A percentile compares a stretch with the other conserved stretches of the same genome.
Evolutionary conservation across 2,329 filamentous ascomycete species (phyloP).

Genomic region (Penicillium sp.): DNA sequence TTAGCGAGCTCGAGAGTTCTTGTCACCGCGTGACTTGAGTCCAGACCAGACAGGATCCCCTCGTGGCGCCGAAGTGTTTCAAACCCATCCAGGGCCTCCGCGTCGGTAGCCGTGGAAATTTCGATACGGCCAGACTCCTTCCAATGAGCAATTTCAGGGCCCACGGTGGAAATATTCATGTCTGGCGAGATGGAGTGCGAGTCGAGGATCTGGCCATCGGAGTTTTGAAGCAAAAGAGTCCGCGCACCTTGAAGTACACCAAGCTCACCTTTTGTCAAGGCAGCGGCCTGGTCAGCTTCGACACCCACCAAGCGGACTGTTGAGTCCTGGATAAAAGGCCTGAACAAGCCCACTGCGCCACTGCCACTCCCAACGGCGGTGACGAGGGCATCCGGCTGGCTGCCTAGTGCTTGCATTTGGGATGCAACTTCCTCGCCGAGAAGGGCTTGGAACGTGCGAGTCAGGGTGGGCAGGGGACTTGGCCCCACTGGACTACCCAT

Average conservation of each 20-base stretch:
- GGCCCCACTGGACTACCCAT: conserved; percentile 28
- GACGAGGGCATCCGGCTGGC: conserved; percentile 24
- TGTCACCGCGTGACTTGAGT: conserved; percentile 27
- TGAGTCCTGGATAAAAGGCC: conserved; percentile 19
- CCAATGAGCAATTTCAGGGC: conserved; percentile 27
- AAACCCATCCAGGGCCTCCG: conserved; percentile 29
- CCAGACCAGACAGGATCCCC: conserved; percentile 23
- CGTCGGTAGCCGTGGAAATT: conserved; percentile 26
- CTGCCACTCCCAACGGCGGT: conserved; percentile 25
- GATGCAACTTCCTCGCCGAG: conserved; percentile 27
- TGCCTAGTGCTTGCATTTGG: conserved; percentile 22
- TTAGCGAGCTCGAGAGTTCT: conserved; percentile 16
- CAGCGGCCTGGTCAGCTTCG: conserved; percentile 20
- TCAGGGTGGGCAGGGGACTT: conserved; percentile 23
- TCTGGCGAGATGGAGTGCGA: conserved; percentile 27
- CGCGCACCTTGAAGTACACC: conserved; percentile 28
- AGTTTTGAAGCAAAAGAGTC: conserved; percentile 24
- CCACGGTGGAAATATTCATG: conserved; percentile 26
- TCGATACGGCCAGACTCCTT: conserved; percentile 25
- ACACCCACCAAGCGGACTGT: conserved; percentile 19
- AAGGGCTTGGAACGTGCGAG: conserved; percentile 26
- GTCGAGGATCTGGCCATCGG: conserved; percentile 24
- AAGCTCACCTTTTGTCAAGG: conserved; percentile 18
- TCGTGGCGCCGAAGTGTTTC: conserved; percentile 25
- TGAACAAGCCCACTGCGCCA: conserved; percentile 25